phyloP scores from a whole-genome alignment of 176 grass and related monocot genomes.

The Avena sativa region DNA sequence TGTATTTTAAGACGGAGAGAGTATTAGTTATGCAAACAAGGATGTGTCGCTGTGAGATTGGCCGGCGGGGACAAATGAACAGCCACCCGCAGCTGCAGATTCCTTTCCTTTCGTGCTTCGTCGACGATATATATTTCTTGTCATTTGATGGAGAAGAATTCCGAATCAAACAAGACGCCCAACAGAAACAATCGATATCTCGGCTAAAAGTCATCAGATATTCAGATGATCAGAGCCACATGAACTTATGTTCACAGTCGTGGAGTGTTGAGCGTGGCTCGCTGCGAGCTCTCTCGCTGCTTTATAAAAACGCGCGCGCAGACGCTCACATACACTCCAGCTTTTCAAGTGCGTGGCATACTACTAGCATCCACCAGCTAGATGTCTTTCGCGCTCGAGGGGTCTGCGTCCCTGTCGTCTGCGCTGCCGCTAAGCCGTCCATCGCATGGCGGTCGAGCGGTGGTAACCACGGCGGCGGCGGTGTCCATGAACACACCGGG shows the following conservation, averaged over 20 bases:
- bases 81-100: too few species aligned
- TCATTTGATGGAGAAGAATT: too few species aligned
- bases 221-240: too few species aligned
- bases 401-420: neutral
- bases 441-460: neutral
- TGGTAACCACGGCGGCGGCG: neutral
- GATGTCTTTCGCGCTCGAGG: constrained; percentile 38
- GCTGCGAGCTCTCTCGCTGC: neutral
- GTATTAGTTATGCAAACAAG: neutral
- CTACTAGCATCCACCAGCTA: neutral
- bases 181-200: too few species aligned
- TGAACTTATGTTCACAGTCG: neutral
- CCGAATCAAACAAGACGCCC: too few species aligned
- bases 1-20: too few species aligned
- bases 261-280: neutral
- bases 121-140: too few species aligned
- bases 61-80: too few species aligned
- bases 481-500: neutral
- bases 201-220: neutral
- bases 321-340: neutral
- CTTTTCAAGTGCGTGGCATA: neutral
- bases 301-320: neutral
- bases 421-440: neutral
- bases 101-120: too few species aligned
- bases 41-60: too few species aligned